Percentiles rank a stretch among this genome's conserved stretches.
Conservation (phyloP, 768 basidiomycete genomes). For the Pisolithus microcarpus region DNA sequence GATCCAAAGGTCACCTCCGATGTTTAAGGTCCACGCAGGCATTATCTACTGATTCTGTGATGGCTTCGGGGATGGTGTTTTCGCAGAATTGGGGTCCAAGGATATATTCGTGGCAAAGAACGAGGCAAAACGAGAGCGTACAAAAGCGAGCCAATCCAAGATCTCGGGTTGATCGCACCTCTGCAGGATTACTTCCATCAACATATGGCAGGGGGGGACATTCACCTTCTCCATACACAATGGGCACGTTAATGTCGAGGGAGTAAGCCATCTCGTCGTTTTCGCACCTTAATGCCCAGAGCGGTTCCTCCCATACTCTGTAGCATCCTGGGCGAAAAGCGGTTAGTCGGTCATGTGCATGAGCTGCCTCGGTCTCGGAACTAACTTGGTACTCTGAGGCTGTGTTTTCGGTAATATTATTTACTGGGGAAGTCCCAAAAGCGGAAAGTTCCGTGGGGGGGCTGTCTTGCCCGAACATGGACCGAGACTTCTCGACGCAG, state of each 20-base stretch:
- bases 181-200: conserved; percentile 4
- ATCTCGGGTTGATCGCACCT: conserved; percentile 1
- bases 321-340: neutral
- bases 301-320: neutral
- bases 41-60: neutral
- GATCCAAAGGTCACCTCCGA: neutral
- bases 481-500: too few relatives aligned
- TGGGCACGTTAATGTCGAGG: conserved; percentile 7
- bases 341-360: too few relatives aligned
- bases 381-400: too few relatives aligned
- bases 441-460: too few relatives aligned
- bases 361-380: too few relatives aligned
- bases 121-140: neutral
- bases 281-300: too few relatives aligned
- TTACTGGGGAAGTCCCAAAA: too few relatives aligned
- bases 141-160: conserved; percentile 1
- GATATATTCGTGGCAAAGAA: neutral
- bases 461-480: too few relatives aligned
- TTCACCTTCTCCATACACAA: conserved; percentile 11
- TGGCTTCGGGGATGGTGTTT: neutral
- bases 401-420: too few relatives aligned
- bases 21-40: neutral
- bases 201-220: conserved; percentile 7
- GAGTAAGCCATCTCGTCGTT: conserved; percentile 13
- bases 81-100: neutral